Base-by-base conservation (phyloP, 495 filamentous ascomycete genomes). In the Aspergillus indologenus region DNA sequence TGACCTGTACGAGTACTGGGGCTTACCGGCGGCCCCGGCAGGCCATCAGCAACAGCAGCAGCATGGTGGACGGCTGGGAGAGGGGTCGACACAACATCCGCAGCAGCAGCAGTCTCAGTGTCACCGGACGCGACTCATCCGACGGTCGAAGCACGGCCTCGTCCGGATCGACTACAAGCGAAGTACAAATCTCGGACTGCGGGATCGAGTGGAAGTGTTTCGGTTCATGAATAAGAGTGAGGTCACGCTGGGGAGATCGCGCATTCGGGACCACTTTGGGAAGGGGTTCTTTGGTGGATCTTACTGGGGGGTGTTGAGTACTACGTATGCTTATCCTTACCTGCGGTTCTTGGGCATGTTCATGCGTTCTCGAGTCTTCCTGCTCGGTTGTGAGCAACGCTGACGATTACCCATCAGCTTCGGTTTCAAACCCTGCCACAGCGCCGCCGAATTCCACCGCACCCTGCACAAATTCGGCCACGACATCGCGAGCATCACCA, bases 381-480 rank as follows among this genome's bases (percentile, higher is more conserved):
- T 4, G 9, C 9, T 29, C 26, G 26, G n/a, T n/a, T n/a, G n/a
- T n/a, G n/a, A n/a, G n/a, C n/a, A n/a, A n/a, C 15, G 34, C 21
- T 22, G n/a, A 31, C 19, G 44, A 58, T 14, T 44, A 14, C 12
- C 19, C 22, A 5, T 20, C 47, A 71, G 66, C 15, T 73, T 73
- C 61, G 71, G 71, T n/a, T 74, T 80, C 61, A 66, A 75, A 56
- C 71, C 73, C 17, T 72, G 68, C 59, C 74, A 80, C 63, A 74
- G 71, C 58, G 74, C 72, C 1, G 65, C 66, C 14, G 73, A 76
- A 51, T 69, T 76, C 40, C 68, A 63, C 11, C 67, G 73, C 6
- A 57, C 59, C 31, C 26, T 76, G 1, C 57, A 61, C 11, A 64
- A 63, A 42, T 71, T 72, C 57, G 54, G 68, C 9, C 44, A 54